Evolutionary conservation across 192 early-diverging fungal genomes (phyloP).

Genomic region (Diversispora eburnea): DNA sequence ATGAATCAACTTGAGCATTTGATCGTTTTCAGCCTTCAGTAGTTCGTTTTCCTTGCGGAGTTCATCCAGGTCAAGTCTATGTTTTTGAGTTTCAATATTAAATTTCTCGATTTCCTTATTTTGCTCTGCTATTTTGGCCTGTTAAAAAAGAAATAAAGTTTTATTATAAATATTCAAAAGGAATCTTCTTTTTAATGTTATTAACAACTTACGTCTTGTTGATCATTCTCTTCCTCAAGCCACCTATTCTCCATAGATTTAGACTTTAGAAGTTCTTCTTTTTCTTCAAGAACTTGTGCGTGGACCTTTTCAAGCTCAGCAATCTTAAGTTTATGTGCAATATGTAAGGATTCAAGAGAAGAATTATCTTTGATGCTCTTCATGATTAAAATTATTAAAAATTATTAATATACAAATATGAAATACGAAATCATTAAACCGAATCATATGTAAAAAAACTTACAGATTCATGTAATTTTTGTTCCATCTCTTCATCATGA

Average conservation of each 20-base stretch:
- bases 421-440: neutral
- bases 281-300: neutral
- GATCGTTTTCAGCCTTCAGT: constrained; percentile 12
- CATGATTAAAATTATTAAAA: neutral
- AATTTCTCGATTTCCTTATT: neutral
- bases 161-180: neutral
- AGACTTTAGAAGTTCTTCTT: constrained; percentile 27
- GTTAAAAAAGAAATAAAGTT: neutral
- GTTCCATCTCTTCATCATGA: too few species aligned
- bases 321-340: neutral
- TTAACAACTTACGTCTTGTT: constrained; percentile 33
- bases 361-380: neutral
- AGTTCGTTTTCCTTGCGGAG: constrained; percentile 2
- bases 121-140: neutral
- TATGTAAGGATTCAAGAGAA: neutral
- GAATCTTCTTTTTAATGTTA: neutral
- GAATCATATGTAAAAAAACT: too few species aligned
- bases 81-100: too few species aligned
- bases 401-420: neutral
- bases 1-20: constrained; percentile 12
- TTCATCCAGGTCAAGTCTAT: neutral
- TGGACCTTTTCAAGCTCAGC: neutral
- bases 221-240: constrained; percentile 26
- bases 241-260: constrained; percentile 27
- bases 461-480: too few species aligned